Base-by-base conservation (phyloP, 208 protist genomes). In the Leishmania lainsoni region DNA sequence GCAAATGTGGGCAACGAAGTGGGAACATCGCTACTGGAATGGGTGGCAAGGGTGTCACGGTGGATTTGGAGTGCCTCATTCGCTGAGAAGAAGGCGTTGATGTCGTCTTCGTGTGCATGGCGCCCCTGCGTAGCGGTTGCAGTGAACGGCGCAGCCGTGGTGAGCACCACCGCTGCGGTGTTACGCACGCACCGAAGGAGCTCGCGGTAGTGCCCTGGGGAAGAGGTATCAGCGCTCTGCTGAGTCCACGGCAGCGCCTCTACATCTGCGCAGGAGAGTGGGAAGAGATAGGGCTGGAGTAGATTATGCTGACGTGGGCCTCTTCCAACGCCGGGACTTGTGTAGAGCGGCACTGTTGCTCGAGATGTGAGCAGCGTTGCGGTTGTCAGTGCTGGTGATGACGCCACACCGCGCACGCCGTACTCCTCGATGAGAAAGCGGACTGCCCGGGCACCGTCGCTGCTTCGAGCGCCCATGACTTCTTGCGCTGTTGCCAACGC, bases 21-120 rank as follows among this genome's bases (percentile, higher is more conserved):
- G 56, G 61, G 66, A 9, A 56, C 76, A 20, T 48, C 59, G 22
- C 59, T 65, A 10, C 20, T 20, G 39, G 52, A 59, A 63, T n/a
- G 26, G 1, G 65, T 20, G 3, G 32, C n/a, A 5, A 84, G 81
- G 1, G 66, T 72, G 45, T 32, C 58, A 49, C 48, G 12, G 35
- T 66, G 2, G 3, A 84, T 56, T 54, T 78, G 42, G 17, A 84
- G 58, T 2, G n/a, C 61, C 5, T 17, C 3, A 66, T 66, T 78
- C 1, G 68, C 70, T 16, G 39, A 48, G n/a, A 85, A 85, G 58
- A 85, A 85, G 35, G 49, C 72, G 29, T 73, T 65, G 16, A 69
- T 63, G 63, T 85, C 81, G 12, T 84, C 80, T 12, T 78, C 42
- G 6, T n/a, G 45, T 17, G 48, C 3, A 2, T 54, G 69, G 26